A percentile compares a stretch with the other conserved stretches of the same genome.
phyloP scores from a whole-genome alignment of 371 early-diverging fungal genomes.

The Mucor lusitanicus region DNA sequence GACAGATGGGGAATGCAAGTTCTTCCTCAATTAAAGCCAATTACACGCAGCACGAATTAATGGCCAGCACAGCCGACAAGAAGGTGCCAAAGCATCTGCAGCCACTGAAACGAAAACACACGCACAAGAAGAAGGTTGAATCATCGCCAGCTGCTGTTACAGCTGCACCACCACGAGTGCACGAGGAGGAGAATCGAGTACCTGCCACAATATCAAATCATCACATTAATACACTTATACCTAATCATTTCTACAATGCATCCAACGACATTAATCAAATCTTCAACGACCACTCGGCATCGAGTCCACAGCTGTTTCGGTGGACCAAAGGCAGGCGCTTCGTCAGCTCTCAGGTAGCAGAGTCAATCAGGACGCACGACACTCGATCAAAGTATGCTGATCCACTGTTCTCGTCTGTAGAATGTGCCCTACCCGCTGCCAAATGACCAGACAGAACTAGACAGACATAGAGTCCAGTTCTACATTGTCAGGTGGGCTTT shows the following conservation, averaged over 20 bases:
- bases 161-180: not conserved
- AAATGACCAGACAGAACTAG: not conserved
- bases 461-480: not conserved
- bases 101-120: constrained; percentile 13
- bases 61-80: not conserved
- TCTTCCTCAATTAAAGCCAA: not conserved
- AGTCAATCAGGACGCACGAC: no score
- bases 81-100: constrained; percentile 23
- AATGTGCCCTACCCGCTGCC: not conserved
- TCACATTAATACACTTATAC: not conserved
- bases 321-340: constrained; percentile 6
- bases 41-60: not conserved
- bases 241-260: not conserved
- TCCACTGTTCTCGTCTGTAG: no score
- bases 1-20: not conserved
- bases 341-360: not conserved
- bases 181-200: not conserved
- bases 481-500: not conserved
- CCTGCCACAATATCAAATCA: not conserved
- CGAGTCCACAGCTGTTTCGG: not conserved
- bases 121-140: not conserved
- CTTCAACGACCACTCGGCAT: not conserved
- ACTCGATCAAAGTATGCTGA: no score
- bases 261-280: not conserved
- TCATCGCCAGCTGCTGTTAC: not conserved